phyloP scores from a whole-genome alignment of 192 early-diverging fungal species.

The Allomyces javanicus region DNA sequence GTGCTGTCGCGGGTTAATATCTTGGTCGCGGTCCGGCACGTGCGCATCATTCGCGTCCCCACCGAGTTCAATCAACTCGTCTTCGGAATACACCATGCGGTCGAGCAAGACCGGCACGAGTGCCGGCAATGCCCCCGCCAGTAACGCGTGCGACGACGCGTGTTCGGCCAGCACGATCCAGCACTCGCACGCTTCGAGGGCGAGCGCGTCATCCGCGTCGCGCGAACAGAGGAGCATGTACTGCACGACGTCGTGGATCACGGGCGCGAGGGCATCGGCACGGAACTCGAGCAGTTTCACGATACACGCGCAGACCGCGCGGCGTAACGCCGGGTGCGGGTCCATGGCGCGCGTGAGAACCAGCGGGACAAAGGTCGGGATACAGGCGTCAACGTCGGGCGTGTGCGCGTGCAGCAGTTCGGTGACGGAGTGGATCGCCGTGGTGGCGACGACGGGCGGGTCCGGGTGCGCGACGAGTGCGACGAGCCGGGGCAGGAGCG shows the following conservation, averaged over 20 bases:
- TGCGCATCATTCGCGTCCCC: constrained; percentile 61
- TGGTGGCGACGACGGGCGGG: constrained; percentile 43
- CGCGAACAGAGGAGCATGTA: constrained; percentile 87
- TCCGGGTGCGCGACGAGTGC: constrained; percentile 51
- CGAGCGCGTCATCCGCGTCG: constrained; percentile 52
- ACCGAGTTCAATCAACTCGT: constrained; percentile 40
- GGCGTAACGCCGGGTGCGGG: constrained; percentile 58
- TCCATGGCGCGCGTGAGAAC: constrained; percentile 76
- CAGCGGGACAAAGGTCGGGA: constrained; percentile 48
- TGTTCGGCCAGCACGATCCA: constrained; percentile 95
- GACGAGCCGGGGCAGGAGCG: constrained; percentile 81
- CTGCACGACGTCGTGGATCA: constrained; percentile 71
- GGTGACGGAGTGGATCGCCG: constrained; percentile 71
- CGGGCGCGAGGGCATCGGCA: constrained; percentile 66
- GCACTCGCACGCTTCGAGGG: constrained; percentile 95
- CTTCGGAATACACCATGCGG: constrained; percentile 90
- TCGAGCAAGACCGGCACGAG: constrained; percentile 83
- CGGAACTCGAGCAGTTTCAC: constrained; percentile 71
- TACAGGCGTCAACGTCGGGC: constrained; percentile 35
- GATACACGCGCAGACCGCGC: constrained; percentile 82
- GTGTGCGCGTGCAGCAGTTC: constrained; percentile 47
- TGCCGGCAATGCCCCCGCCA: constrained; percentile 47
- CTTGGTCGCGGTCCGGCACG: constrained; percentile 72
- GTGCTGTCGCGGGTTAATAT: constrained; percentile 88
- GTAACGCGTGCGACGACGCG: constrained; percentile 47